Base-by-base conservation (phyloP, 495 filamentous ascomycete genomes). In the Daldinia caldariorum region DNA sequence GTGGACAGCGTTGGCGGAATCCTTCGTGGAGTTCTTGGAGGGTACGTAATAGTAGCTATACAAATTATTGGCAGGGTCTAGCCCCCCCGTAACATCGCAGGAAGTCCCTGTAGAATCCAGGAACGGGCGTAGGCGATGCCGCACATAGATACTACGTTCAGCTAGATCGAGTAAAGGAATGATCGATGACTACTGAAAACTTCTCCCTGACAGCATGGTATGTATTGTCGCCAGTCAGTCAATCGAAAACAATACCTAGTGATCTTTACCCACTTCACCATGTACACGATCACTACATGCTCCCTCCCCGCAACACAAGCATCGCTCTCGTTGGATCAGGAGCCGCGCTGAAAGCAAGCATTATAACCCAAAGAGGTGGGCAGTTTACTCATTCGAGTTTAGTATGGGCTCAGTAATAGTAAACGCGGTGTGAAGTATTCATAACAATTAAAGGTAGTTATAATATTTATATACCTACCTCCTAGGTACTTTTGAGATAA, bases 251-350 rank as follows among this genome's bases (percentile, higher is more conserved):
- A 43, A 58, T 22, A n/a, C n/a, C n/a, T n/a, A 61, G n/a, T n/a
- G n/a, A n/a, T 57, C 34, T 57, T 35, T 41, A 37, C 54, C 67
- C 62, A 61, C 61, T 41, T 39, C n/a, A 45, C 26, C 32, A 3
- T 47, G 43, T 53, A 66, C 61, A 66, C 61, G 57, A 66, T 65
- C 68, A 66, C 41, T 65, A 63, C 51, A 66, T 58, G 8, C 58
- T 29, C 45, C 59, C 58, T 29, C 45, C 59, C 38, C 55, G 43
- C 53, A 50, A 58, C 58, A 62, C 37, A 60, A 55, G 39, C 32
- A 34, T 49, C 8, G 37, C 29, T 32, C 31, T 53, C 39, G 55
- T 61, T 54, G 35, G 54, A 32, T 38, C 45, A 54, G 38, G 32
- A 65, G 67, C 67, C 61, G 56, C 67, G 61, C 49, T 64, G 43